Percentiles rank a stretch among this genome's conserved stretches.
phyloP scores from a whole-genome alignment of 768 basidiomycete genomes.

The Lentinula raphanica region DNA sequence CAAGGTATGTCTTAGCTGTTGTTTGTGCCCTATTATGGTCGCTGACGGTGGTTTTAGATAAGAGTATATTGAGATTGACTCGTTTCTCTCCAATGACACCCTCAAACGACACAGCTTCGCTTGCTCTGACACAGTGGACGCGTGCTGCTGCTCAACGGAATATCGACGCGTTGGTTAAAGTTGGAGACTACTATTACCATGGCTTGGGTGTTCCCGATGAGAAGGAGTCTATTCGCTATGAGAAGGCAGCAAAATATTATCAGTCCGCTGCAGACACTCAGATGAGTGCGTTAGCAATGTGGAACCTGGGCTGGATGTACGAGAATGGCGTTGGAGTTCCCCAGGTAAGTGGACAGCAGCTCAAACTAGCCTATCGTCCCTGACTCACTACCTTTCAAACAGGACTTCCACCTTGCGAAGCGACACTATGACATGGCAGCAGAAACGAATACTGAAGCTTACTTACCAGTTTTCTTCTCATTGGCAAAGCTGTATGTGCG shows the following conservation, averaged over 20 bases:
- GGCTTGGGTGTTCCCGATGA: conserved; percentile 77
- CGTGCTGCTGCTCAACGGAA: conserved; percentile 92
- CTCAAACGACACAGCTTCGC: conserved; percentile 75
- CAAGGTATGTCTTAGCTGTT: conserved; percentile 53
- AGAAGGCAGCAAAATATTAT: conserved; percentile 92
- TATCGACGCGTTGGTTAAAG: conserved; percentile 95
- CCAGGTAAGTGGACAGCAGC: conserved; percentile 45
- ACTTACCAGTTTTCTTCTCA: conserved; percentile 80
- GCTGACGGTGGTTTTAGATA: conserved; percentile 39
- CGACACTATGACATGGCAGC: conserved; percentile 88
- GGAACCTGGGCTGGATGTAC: conserved; percentile 99
- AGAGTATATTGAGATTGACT: conserved; percentile 62
- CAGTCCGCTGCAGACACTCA: conserved; percentile 93
- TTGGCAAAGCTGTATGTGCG: conserved; percentile 75
- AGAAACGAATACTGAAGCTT: conserved; percentile 85
- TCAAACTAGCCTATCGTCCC: neutral
- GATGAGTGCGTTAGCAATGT: conserved; percentile 90
- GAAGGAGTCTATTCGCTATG: conserved; percentile 59
- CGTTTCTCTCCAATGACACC: conserved; percentile 65
- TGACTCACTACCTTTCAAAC: neutral
- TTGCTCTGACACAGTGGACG: conserved; percentile 91
- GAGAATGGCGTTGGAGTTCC: conserved; percentile 92
- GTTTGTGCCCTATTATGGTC: neutral
- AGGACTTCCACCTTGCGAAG: conserved; percentile 97
- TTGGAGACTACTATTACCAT: conserved; percentile 95